Percentiles rank a stretch among this genome's conserved stretches.
Conservation (phyloP, 139 green algal species). For the Micromonas commoda region DNA sequence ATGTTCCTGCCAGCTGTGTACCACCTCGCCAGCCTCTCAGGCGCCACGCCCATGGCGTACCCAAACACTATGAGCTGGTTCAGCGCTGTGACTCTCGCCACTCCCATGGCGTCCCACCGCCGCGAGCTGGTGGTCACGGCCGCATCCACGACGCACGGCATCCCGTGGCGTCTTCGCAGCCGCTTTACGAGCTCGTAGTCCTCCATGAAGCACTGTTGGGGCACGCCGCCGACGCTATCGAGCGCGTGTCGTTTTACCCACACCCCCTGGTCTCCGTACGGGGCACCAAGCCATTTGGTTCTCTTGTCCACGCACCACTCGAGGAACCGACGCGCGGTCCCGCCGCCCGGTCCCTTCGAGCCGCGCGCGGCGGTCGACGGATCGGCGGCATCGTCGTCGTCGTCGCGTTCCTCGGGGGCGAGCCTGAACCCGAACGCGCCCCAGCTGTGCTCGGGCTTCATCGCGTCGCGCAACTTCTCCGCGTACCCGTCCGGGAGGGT, state of each 20-base stretch:
- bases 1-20: neutral
- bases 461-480: neutral
- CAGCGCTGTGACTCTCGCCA: neutral
- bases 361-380: too few relatives aligned
- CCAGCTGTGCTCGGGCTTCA: neutral
- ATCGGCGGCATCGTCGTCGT: neutral
- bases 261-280: constrained; percentile 34
- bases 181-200: constrained; percentile 2
- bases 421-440: constrained; percentile 9
- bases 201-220: neutral
- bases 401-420: neutral
- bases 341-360: neutral
- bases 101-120: neutral
- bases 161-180: neutral
- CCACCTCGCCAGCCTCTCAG: neutral
- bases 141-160: neutral
- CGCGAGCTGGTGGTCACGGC: constrained; percentile 8
- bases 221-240: constrained; percentile 20
- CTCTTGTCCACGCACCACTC: constrained; percentile 7
- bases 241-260: constrained; percentile 21
- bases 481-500: constrained; percentile 18
- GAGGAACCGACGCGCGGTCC: too few relatives aligned
- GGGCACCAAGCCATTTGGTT: neutral
- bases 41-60: neutral
- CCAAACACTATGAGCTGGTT: constrained; percentile 6